Evolutionary conservation across 1,284 basidiomycete genomes (phyloP).

Genomic region (Rhizopogon hawkerae): DNA sequence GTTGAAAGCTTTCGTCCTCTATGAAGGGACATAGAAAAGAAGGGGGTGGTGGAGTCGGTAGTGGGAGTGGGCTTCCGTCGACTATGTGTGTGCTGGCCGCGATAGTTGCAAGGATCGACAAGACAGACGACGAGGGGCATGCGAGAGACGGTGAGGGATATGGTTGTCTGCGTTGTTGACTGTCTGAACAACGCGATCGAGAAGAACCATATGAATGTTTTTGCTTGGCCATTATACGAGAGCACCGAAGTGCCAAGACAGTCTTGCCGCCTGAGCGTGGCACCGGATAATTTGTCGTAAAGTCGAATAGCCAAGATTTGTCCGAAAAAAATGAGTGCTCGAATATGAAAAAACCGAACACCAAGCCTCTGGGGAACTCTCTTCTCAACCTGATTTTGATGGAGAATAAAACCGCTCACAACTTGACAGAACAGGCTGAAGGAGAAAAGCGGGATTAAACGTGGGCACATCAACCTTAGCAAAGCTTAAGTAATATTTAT

Average conservation of each 20-base stretch:
- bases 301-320: constrained; percentile 3
- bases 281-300: constrained; percentile 9
- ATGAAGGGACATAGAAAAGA: constrained; percentile 56
- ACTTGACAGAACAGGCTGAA: neutral
- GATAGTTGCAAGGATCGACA: constrained; percentile 49
- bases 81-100: constrained; percentile 37
- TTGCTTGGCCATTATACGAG: constrained; percentile 29
- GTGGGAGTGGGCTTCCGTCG: constrained; percentile 36
- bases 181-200: neutral
- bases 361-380: neutral
- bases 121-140: constrained; percentile 38
- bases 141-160: constrained; percentile 11
- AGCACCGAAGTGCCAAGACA: constrained; percentile 30
- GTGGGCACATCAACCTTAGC: constrained; percentile 6
- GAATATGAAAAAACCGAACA: neutral
- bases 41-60: constrained; percentile 33
- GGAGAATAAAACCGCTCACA: neutral
- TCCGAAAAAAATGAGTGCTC: constrained; percentile 2
- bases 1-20: constrained; percentile 12
- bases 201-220: constrained; percentile 16
- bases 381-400: neutral
- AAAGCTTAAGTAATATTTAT: constrained; percentile 24
- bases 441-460: constrained; percentile 6
- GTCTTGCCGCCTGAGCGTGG: constrained; percentile 29
- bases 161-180: neutral